Percentiles rank a stretch among this genome's conserved stretches.
These are phyloP conservation scores for Pavlovales sp. DNA, from an alignment of 208 protist genomes.

Conservation along the genomic window DNA sequence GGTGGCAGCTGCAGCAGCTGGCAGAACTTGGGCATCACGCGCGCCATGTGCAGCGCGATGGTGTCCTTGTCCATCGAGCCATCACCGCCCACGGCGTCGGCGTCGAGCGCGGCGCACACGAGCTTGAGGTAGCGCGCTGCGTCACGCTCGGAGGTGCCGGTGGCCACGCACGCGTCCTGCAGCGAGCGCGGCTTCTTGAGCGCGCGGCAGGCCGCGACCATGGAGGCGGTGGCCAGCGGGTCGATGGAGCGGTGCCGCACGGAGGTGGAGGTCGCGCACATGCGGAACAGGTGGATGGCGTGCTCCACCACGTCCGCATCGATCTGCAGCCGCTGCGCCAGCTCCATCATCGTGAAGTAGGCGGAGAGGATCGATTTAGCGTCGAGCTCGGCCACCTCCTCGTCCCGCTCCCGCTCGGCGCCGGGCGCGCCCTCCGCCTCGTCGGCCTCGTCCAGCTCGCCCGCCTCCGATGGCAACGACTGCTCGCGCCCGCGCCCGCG, in stretches of 20 bases:
- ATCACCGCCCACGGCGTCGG: not conserved
- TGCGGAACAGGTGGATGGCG: not conserved
- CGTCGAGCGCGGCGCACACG: not conserved
- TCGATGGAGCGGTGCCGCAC: not conserved
- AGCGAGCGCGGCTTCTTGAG: not conserved
- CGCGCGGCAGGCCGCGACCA: not conserved
- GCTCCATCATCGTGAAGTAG: not conserved
- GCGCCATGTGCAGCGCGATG: conserved; percentile 1
- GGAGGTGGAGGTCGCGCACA: not conserved
- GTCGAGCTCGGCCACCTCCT: not conserved
- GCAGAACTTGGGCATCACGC: conserved; percentile 3
- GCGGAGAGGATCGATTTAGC: not conserved
- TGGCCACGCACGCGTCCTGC: not conserved
- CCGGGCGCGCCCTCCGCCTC: too few species aligned
- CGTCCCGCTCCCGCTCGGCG: too few species aligned
- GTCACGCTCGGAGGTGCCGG: not conserved
- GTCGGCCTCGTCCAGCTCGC: too few species aligned
- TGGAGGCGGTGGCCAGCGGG: not conserved
- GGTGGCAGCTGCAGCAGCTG: not conserved
- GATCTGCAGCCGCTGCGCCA: not conserved
- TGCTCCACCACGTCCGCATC: not conserved
- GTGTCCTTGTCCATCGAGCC: not conserved
- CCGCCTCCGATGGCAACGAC: too few species aligned
- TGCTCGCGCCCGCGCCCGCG: too few species aligned
- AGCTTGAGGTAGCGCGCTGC: not conserved